These are phyloP conservation scores for Lepidium didymum DNA, from an alignment of 345 rosid genomes.

Conservation along the genomic window DNA sequence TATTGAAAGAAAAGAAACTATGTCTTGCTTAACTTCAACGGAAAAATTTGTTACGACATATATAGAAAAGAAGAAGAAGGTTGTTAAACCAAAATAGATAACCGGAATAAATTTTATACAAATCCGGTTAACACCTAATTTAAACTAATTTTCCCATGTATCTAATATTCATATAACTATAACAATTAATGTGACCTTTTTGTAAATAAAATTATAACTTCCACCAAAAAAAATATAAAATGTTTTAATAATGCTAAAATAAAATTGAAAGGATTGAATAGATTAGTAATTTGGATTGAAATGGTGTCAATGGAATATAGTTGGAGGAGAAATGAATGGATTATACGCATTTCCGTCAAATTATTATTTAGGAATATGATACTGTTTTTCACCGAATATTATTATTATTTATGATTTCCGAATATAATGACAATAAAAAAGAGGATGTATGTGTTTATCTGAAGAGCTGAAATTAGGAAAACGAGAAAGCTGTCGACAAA, in stretches of 20 bases:
- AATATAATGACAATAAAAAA: not conserved
- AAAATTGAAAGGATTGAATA: not conserved
- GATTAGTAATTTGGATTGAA: not conserved
- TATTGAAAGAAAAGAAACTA: too few species aligned
- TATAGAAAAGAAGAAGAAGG: too few species aligned
- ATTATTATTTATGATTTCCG: too few species aligned
- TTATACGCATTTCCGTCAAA: not conserved
- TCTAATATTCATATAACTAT: not conserved
- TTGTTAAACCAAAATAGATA: too few species aligned
- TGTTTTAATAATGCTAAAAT: not conserved
- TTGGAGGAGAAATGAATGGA: not conserved
- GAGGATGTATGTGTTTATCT: slow-evolving; percentile 15
- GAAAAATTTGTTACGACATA: too few species aligned
- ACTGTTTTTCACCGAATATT: too few species aligned
- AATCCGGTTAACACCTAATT: too few species aligned
- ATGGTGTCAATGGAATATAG: not conserved
- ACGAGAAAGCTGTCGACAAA: slow-evolving; percentile 33
- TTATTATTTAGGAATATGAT: not conserved
- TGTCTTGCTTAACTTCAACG: too few species aligned
- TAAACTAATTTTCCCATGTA: too few species aligned
- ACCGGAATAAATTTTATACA: too few species aligned
- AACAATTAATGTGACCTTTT: not conserved
- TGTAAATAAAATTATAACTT: not conserved
- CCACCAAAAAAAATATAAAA: not conserved
- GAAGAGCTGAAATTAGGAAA: slow-evolving; percentile 19